Evolutionary conservation across 208 protist species (phyloP).

Genomic region (Balamuthia mandrillaris): DNA sequence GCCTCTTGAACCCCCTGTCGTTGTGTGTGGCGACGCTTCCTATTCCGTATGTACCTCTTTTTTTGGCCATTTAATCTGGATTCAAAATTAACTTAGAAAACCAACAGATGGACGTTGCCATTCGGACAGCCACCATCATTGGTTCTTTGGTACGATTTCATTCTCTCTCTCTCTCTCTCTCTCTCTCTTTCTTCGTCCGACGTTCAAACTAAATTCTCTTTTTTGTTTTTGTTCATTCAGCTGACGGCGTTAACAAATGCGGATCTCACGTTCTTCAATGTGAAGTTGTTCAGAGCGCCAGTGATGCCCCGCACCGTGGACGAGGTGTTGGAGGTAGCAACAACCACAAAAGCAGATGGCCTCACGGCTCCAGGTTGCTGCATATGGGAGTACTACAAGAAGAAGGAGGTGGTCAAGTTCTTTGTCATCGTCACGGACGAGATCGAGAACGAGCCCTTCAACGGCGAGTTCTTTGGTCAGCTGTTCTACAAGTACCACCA

Average conservation of each 20-base stretch:
- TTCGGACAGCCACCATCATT: slow-evolving; percentile 51
- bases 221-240: background rate
- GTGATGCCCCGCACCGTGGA: slow-evolving; percentile 8
- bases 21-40: background rate
- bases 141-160: slow-evolving; percentile 36
- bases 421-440: slow-evolving; percentile 31
- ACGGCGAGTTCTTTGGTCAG: background rate
- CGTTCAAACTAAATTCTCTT: background rate
- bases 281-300: background rate
- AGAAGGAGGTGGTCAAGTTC: slow-evolving; percentile 37
- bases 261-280: slow-evolving; percentile 57
- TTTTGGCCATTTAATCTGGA: background rate
- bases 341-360: slow-evolving; percentile 7
- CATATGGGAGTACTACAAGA: background rate
- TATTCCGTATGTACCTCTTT: too few species aligned
- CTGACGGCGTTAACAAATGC: slow-evolving; percentile 35
- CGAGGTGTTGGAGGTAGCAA: slow-evolving; percentile 14
- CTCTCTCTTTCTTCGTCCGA: background rate
- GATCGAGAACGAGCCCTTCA: slow-evolving; percentile 16
- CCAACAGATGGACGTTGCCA: slow-evolving; percentile 55
- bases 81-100: background rate
- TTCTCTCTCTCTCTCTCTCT: background rate
- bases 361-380: background rate
- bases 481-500: slow-evolving; percentile 3
- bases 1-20: slow-evolving; percentile 44